Conservation (phyloP, 805 yeast species). For the Metschnikowia cubensis region DNA sequence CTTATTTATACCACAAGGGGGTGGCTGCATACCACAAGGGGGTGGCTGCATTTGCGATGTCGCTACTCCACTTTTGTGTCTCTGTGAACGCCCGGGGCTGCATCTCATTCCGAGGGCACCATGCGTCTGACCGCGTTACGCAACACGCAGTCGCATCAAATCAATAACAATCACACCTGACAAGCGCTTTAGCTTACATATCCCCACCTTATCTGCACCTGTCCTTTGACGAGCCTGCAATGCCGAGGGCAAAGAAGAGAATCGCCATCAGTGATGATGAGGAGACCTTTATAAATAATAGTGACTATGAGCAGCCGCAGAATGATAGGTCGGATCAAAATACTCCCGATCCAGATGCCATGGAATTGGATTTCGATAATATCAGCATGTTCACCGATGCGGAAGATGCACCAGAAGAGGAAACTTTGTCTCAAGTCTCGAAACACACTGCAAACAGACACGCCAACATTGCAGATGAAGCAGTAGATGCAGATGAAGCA, state of each 20-base stretch:
- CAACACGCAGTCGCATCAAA: constrained; percentile 3
- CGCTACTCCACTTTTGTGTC: background rate
- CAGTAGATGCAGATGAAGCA: background rate
- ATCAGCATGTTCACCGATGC: background rate
- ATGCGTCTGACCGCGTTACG: constrained; percentile 4
- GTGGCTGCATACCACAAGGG: background rate
- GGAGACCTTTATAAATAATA: constrained; percentile 38
- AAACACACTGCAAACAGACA: background rate
- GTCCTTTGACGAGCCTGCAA: background rate
- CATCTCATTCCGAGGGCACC: constrained; percentile 5
- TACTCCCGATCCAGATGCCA: background rate
- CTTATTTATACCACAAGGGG: background rate
- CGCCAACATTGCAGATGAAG: background rate
- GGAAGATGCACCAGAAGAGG: background rate
- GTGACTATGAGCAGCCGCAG: constrained; percentile 25
- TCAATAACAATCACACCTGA: background rate
- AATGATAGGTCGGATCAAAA: background rate
- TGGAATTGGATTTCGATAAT: background rate
- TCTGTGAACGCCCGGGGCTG: background rate
- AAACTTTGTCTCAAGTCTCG: no score
- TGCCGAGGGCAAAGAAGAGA: constrained; percentile 10
- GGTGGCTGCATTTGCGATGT: background rate
- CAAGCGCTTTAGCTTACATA: background rate
- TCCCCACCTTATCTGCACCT: background rate
- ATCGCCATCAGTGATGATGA: constrained; percentile 20